Evolutionary conservation across 768 basidiomycete genomes (phyloP).

Genomic region (Amylocystis lapponica): DNA sequence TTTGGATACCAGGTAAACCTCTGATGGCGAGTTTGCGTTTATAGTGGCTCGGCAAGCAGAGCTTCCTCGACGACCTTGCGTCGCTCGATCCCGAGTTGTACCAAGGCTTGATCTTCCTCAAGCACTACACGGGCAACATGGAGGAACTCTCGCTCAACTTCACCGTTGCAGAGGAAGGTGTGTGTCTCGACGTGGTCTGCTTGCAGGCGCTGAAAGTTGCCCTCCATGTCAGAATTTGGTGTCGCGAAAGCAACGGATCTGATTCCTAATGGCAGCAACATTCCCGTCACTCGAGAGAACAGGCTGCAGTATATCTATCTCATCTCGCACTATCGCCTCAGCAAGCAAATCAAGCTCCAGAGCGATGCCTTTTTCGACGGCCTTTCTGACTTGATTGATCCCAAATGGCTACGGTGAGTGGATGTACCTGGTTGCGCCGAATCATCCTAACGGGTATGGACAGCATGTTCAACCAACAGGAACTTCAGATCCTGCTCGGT

Average conservation of each 20-base stretch:
- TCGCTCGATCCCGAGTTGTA: conserved; percentile 92
- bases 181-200: conserved; percentile 17
- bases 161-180: conserved; percentile 81
- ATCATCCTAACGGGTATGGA: background rate
- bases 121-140: conserved; percentile 81
- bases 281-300: conserved; percentile 86
- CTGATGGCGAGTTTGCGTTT: conserved; percentile 3
- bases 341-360: conserved; percentile 81
- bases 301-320: conserved; percentile 85
- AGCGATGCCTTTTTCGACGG: conserved; percentile 89
- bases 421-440: background rate
- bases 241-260: conserved; percentile 71
- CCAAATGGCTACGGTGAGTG: conserved; percentile 73
- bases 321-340: conserved; percentile 84
- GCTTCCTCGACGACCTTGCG: conserved; percentile 86
- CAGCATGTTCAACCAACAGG: conserved; percentile 97
- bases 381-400: conserved; percentile 86
- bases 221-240: conserved; percentile 67
- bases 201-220: too few species aligned
- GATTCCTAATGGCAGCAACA: conserved; percentile 73
- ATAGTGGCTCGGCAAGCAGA: conserved; percentile 89
- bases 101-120: conserved; percentile 86
- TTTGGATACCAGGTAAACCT: background rate
- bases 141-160: conserved; percentile 92
- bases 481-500: conserved; percentile 87